These are phyloP conservation scores for Ophiognomonia clavigignenti-juglandacearum DNA, from an alignment of 2,329 filamentous ascomycete species.

Conservation along the genomic window DNA sequence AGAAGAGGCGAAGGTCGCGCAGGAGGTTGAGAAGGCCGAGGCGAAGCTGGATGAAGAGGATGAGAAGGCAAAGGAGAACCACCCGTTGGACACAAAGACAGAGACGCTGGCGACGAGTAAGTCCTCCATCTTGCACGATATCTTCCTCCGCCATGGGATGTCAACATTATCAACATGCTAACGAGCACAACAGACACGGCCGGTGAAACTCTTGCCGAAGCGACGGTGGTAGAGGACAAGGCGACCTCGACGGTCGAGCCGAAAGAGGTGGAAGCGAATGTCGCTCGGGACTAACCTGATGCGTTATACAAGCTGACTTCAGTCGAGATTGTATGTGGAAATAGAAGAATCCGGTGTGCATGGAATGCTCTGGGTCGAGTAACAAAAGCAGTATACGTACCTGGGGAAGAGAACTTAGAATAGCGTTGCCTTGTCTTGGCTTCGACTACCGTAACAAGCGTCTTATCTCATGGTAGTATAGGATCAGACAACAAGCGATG, in stretches of 20 bases:
- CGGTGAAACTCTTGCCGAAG: slow-evolving; percentile 38
- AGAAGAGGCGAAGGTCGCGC: slow-evolving; percentile 4
- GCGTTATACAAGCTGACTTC: too few species aligned
- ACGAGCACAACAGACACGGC: slow-evolving; percentile 28
- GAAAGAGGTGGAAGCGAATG: slow-evolving; percentile 24
- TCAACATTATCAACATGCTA: too few species aligned
- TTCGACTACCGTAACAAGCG: too few species aligned
- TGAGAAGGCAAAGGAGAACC: background rate
- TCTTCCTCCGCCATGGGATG: too few species aligned
- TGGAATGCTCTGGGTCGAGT: background rate
- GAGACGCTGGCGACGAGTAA: slow-evolving; percentile 18
- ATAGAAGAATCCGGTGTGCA: background rate
- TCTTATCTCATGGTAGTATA: too few species aligned
- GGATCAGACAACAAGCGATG: too few species aligned
- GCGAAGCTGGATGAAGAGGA: slow-evolving; percentile 11
- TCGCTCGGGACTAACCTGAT: slow-evolving; percentile 13
- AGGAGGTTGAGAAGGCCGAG: slow-evolving; percentile 11
- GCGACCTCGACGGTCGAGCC: slow-evolving; percentile 29
- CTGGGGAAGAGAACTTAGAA: too few species aligned
- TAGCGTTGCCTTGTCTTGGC: too few species aligned
- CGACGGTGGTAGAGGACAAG: slow-evolving; percentile 30
- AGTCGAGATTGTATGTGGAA: too few species aligned
- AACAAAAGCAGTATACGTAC: too few species aligned
- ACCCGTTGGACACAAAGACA: slow-evolving; percentile 6
- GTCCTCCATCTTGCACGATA: too few species aligned